Evolutionary conservation across 768 basidiomycete species (phyloP), one percentile per base, ranked within the genome.

Genomic region (Amanita rimosa): DNA sequence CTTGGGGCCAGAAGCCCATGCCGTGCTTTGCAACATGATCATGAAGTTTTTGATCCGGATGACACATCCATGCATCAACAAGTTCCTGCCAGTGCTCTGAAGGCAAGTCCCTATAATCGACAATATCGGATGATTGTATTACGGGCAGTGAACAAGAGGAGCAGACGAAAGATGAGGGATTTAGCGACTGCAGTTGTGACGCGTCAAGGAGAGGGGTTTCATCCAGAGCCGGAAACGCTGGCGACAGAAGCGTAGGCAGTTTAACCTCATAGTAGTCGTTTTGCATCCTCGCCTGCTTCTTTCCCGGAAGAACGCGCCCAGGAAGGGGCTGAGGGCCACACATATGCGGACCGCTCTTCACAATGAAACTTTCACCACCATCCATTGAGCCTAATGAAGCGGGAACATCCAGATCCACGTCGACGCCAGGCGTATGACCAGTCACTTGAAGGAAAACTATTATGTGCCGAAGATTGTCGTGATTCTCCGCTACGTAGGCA

Each of bases 61-160:
- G 95, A 58, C 95, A 98, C 86, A 98, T 92, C 95, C 95, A 98
- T 6, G 93, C 85, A 53, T 97, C 95, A 16, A 98, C 79, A 13
- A 98, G 80, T 62, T 98, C 95, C 53, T 91, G 85, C 95, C 95
- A 98, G 57, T 98, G 85, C 60, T 97, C 94, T 3, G 89, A 93
- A 3, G 95, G 95, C 10, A 98, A 69, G 60, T 96, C 93, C 34
- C 82, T 78, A 63, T 87, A 98, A 39, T 64, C 67, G 21, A 51
- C 53, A 16, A 78, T 61, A 36, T 64, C 67, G 4, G 76, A 63
- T 0, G 73, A 65, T 33, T 83, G 73, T 34, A 94, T 74, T 29
- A 95, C 65, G 9, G 85, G 82, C 8, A 89, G 68, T 3, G 85
- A 83, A 59, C 92, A 95, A 1, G 82, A 83, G 2, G 83, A 69